These are phyloP conservation scores for Periconia digitata DNA, from an alignment of 2,329 filamentous ascomycete species.

Conservation along the genomic window DNA sequence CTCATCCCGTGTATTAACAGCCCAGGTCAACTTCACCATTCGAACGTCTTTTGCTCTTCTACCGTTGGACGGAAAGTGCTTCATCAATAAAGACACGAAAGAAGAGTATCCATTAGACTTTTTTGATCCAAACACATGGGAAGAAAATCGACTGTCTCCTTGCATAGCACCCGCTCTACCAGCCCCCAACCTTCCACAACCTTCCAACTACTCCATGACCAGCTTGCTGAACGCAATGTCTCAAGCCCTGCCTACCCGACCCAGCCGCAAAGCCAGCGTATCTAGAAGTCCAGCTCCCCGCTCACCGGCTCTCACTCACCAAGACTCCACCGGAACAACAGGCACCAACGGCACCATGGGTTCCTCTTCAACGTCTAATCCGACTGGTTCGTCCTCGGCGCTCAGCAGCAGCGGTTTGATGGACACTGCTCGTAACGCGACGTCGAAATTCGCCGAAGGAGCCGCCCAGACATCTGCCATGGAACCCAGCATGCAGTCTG, in stretches of 20 bases:
- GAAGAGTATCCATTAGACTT: slow-evolving; percentile 84
- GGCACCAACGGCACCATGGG: not conserved
- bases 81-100: slow-evolving; percentile 78
- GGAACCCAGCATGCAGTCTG: slow-evolving; percentile 50
- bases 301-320: slow-evolving; percentile 2
- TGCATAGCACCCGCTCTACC: slow-evolving; percentile 72
- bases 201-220: slow-evolving; percentile 44
- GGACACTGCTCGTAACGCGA: slow-evolving; percentile 29
- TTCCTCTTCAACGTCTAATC: slow-evolving; percentile 7
- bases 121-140: slow-evolving; percentile 78
- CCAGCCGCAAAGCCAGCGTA: slow-evolving; percentile 37
- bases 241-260: slow-evolving; percentile 46
- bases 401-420: slow-evolving; percentile 5
- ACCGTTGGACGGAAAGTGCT: slow-evolving; percentile 84
- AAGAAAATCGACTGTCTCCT: slow-evolving; percentile 74
- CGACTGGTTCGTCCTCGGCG: slow-evolving; percentile 7
- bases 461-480: slow-evolving; percentile 39
- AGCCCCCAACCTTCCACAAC: slow-evolving; percentile 44
- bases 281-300: slow-evolving; percentile 41
- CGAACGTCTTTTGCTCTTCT: slow-evolving; percentile 83
- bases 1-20: slow-evolving; percentile 85
- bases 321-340: not conserved
- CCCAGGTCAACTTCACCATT: slow-evolving; percentile 90
- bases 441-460: slow-evolving; percentile 29
- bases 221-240: slow-evolving; percentile 52